Evolutionary conservation across 352 stramenopile species (phyloP), one percentile per base, ranked within the genome.

Genomic region (Pythium utonaiense): DNA sequence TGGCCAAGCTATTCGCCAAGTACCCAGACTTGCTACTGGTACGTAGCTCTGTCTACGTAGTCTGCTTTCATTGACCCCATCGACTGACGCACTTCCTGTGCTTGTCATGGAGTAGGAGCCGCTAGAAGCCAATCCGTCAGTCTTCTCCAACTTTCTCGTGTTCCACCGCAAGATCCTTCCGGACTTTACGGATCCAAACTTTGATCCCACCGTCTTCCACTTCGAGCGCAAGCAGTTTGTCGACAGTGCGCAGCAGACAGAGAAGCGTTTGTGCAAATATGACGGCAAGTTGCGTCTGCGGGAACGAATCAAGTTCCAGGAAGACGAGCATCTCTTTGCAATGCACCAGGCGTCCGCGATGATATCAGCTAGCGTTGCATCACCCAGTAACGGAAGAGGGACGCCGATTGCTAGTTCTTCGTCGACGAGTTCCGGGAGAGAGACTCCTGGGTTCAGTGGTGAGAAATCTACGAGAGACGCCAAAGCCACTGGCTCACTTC

Each of bases 21-120:
- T 74, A 86, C 47, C 83, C 80, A 10, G 83, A 92, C 49, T 44
- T 92, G 12, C 60, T 92, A 27, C 68, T 91, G 52, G 80, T 89
- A 61, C 21, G 34, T 38, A n/a, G n/a, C n/a, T n/a, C n/a, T n/a
- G n/a, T n/a, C n/a, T n/a, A n/a, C n/a, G n/a, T n/a, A n/a, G n/a
- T n/a, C n/a, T n/a, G n/a, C n/a, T n/a, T n/a, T n/a, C n/a, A n/a
- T 22, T 27, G 19, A 5, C 33, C 22, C 17, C 16, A 50, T 22
- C 21, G 24, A 40, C 53, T 21, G 10, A n/a, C 10, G 33, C 31
- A 30, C 33, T 28, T 33, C 22, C 1, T 57, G 40, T 21, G 33
- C 41, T 62, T 41, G 19, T 27, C 3, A 36, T 45, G n/a, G n/a
- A n/a, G n/a, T n/a, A 89, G 80, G 80, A 88, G 56, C 79, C 83